A percentile compares a stretch with the other conserved stretches of the same genome.
phyloP scores from a whole-genome alignment of 2,329 filamentous ascomycete species.

The Fusarium agapanthi region DNA sequence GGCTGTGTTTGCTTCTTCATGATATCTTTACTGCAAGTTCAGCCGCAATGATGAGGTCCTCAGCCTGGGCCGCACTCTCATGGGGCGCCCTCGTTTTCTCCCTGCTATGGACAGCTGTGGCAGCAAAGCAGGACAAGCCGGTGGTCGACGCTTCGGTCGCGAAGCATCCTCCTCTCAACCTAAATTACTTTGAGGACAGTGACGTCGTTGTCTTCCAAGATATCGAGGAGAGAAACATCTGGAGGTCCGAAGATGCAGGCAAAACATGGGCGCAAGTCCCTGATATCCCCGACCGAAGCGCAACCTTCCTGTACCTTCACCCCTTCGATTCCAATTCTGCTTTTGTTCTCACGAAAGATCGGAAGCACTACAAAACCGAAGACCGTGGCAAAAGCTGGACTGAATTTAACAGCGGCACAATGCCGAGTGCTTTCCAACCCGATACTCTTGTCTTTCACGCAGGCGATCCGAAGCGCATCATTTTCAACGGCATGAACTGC shows the following conservation, averaged over 20 bases:
- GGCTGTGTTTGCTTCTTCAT: conserved; percentile 50
- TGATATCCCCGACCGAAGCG: conserved; percentile 69
- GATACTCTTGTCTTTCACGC: conserved; percentile 80
- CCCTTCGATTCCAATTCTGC: conserved; percentile 81
- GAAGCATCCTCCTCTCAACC: conserved; percentile 69
- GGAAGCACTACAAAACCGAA: conserved; percentile 81
- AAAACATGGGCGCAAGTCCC: conserved; percentile 75
- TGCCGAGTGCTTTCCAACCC: conserved; percentile 62
- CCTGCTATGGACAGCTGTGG: conserved; percentile 49
- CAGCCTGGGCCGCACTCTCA: conserved; percentile 57
- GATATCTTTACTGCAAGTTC: conserved; percentile 46
- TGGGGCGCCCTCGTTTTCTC: conserved; percentile 63
- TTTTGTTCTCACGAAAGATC: conserved; percentile 76
- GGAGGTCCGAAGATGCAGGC: conserved; percentile 83
- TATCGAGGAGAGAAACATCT: conserved; percentile 68
- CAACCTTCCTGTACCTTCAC: conserved; percentile 75
- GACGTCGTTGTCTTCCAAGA: conserved; percentile 83
- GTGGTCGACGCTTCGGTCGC: conserved; percentile 72
- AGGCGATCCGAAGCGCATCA: conserved; percentile 81
- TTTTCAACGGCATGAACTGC: conserved; percentile 82
- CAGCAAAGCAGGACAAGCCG: conserved; percentile 72
- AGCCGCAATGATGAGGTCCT: conserved; percentile 63
- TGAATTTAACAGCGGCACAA: conserved; percentile 71
- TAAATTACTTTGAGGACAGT: conserved; percentile 93
- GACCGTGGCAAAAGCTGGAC: conserved; percentile 86